Evolutionary conservation across 306 rosid genomes (phyloP).

Genomic region (Fragaria ananassa): DNA sequence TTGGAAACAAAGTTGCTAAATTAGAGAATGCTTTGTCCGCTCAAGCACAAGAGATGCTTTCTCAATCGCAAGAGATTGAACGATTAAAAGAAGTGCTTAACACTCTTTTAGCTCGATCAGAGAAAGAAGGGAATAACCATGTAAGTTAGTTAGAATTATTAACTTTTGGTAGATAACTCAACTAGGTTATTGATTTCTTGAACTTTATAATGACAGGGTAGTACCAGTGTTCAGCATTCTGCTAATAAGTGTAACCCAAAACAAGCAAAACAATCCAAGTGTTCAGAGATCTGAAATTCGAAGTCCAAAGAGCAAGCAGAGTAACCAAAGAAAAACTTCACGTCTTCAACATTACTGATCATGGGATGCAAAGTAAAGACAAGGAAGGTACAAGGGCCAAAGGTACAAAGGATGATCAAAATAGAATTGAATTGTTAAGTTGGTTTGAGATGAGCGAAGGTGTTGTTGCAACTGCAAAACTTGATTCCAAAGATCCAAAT

Average conservation of each 20-base stretch:
- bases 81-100: background rate
- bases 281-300: background rate
- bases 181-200: no score
- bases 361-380: no score
- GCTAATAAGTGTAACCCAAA: no score
- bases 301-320: background rate
- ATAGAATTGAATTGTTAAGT: no score
- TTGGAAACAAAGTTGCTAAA: background rate
- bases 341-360: background rate
- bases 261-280: no score
- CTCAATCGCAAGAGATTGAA: background rate
- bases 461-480: no score
- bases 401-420: no score
- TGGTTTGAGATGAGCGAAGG: no score
- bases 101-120: background rate
- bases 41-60: background rate
- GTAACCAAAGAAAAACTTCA: background rate
- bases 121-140: background rate
- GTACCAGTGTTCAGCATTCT: background rate
- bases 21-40: background rate
- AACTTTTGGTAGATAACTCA: background rate
- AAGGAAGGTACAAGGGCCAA: no score
- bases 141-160: background rate
- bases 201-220: background rate
- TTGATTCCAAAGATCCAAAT: no score